A percentile compares a stretch with the other conserved stretches of the same genome.
Conservation (phyloP, 208 protist species). For the Leishmania guyanensis region DNA sequence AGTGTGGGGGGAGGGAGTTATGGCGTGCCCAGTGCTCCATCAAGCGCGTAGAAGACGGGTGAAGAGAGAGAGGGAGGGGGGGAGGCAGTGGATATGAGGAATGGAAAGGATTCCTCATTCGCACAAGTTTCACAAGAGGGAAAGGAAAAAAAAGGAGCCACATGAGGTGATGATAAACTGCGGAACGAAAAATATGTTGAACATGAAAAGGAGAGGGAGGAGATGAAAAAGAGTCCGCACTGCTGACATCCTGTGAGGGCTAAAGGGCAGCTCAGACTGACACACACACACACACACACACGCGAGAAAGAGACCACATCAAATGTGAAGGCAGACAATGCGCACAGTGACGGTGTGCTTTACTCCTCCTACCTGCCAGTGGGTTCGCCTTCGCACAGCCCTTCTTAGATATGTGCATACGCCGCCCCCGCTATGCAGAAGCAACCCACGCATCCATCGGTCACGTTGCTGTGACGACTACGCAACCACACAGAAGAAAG, state of each 20-base stretch:
- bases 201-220: neutral
- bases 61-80: neutral
- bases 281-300: neutral
- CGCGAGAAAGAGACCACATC: neutral
- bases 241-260: neutral
- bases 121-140: neutral
- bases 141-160: neutral
- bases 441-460: neutral
- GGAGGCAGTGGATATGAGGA: neutral
- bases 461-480: neutral
- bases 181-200: neutral
- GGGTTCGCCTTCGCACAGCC: neutral
- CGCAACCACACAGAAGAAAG: neutral
- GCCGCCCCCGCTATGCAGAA: neutral
- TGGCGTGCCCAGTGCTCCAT: neutral
- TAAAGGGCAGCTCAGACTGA: neutral
- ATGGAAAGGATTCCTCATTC: neutral
- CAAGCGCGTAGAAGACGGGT: neutral
- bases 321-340: neutral
- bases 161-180: neutral
- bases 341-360: neutral
- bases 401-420: neutral
- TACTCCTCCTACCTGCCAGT: neutral
- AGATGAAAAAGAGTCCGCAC: neutral
- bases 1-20: neutral